Conservation (phyloP, 75 land plant species). For the Cunninghamia lanceolata region DNA sequence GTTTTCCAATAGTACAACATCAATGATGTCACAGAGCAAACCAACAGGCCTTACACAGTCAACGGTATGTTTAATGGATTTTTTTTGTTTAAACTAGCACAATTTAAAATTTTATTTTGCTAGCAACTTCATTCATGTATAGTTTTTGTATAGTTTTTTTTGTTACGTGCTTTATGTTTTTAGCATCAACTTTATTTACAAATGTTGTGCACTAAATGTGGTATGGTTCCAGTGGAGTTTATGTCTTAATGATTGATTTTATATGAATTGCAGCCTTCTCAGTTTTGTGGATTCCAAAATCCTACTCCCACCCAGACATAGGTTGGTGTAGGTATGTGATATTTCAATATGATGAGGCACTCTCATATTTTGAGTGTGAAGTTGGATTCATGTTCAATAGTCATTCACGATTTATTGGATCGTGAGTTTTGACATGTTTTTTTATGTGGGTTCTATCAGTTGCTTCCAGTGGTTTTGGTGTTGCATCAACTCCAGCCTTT, state of each 20-base stretch:
- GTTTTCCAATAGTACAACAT: constrained; percentile 38
- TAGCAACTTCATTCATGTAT: no score
- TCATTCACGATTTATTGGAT: neutral
- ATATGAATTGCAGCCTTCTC: no score
- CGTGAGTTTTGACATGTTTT: neutral
- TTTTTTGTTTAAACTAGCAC: no score
- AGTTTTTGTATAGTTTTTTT: no score
- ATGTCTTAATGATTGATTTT: no score
- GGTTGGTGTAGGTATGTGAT: constrained; percentile 8
- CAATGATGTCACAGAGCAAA: constrained; percentile 33
- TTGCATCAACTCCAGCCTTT: no score
- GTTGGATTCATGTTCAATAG: neutral
- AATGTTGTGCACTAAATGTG: constrained; percentile 29
- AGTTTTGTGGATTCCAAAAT: no score
- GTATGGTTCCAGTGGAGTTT: constrained; percentile 45
- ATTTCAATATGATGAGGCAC: neutral
- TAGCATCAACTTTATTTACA: no score
- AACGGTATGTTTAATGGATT: no score
- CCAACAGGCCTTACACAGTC: constrained; percentile 43
- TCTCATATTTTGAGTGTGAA: neutral
- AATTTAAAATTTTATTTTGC: no score
- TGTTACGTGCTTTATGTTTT: no score
- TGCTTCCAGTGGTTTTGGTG: constrained; percentile 32
- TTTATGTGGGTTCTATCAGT: constrained; percentile 7
- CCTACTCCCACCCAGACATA: no score